Base-by-base conservation (phyloP, 2,329 filamentous ascomycete genomes). In the Cladophialophora psammophila region DNA sequence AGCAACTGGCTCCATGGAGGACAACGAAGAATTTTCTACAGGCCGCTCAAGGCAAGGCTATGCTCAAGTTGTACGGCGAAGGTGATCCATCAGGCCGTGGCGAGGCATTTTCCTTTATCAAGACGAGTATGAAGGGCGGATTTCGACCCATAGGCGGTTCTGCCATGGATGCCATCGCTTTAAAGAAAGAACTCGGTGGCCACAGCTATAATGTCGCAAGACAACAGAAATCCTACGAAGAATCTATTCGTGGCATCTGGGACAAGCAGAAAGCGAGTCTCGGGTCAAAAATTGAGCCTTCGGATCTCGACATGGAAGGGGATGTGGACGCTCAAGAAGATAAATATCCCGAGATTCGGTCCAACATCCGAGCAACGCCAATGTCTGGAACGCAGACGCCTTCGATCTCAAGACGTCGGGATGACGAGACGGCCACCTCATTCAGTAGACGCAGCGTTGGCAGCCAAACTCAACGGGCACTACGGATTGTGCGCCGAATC, bases 41-140 rank as follows among this genome's bases (percentile, higher is more conserved):
- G 71, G 95, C 95, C 1, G 94, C 92, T 58, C 90, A 93, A 67
- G 93, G 93, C 66, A 99, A 99, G 77, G 95, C 95, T 2, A 99
- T 99, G 95, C 86, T 99, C 54, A 91, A 94, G 73, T 86, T 99
- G 12, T 94, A 97, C 73, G 95, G 95, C 20, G 92, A 96, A 71
- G 95, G 95, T 64, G 95, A 99, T 76, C 95, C 95, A 3, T 97
- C 94, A 0, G 93, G 93, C 31, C 91, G 94, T 74, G 95, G 95
- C 1, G 89, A 97, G 67, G 95, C 92, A 2, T 97, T 98, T 82
- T 97, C 92, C 77, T 97, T 99, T 78, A 94, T 99, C 78, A 93
- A 95, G 76, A 97, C 94, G 0, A 96, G 93, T 0, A 99, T 99
- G 95, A 99, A 99, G 80, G 95, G 95, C 69, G 95, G 95, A 0